These are phyloP conservation scores for Nannochloropsis oceanica DNA, from an alignment of 108 stramenopile genomes.

Conservation along the genomic window DNA sequence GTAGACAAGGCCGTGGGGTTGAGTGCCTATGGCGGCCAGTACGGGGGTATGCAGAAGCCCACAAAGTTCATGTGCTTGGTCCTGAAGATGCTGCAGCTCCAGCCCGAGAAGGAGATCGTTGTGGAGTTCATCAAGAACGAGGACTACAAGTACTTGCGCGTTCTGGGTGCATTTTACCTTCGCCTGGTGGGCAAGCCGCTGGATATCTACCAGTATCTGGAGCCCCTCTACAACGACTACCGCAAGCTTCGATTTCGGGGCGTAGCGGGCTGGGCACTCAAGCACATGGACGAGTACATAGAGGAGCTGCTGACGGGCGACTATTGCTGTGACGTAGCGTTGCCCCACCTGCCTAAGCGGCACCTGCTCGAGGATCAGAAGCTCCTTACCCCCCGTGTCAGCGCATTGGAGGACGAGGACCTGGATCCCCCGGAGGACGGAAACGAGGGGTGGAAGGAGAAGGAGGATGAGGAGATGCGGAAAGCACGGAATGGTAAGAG, in stretches of 20 bases:
- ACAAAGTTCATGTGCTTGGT: conserved; percentile 79
- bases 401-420: conserved; percentile 32
- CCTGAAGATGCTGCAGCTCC: conserved; percentile 88
- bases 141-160: conserved; percentile 90
- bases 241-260: conserved; percentile 45
- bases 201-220: conserved; percentile 74
- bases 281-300: conserved; percentile 75
- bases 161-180: conserved; percentile 80
- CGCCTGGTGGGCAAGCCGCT: conserved; percentile 74
- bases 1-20: conserved; percentile 75
- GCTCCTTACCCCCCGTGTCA: conserved; percentile 22
- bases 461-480: not conserved
- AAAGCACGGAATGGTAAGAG: not conserved
- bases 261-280: conserved; percentile 58
- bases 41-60: conserved; percentile 70
- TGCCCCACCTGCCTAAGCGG: conserved; percentile 73
- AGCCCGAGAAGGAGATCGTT: conserved; percentile 80
- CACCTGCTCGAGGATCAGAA: conserved; percentile 51
- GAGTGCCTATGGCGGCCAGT: conserved; percentile 61
- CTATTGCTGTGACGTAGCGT: conserved; percentile 62
- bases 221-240: conserved; percentile 81
- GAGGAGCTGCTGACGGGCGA: conserved; percentile 56
- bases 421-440: conserved; percentile 8
- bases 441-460: not conserved
- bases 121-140: conserved; percentile 70